Conservation (phyloP, 148 eudicot genomes). For the Suaeda aralocaspica region DNA sequence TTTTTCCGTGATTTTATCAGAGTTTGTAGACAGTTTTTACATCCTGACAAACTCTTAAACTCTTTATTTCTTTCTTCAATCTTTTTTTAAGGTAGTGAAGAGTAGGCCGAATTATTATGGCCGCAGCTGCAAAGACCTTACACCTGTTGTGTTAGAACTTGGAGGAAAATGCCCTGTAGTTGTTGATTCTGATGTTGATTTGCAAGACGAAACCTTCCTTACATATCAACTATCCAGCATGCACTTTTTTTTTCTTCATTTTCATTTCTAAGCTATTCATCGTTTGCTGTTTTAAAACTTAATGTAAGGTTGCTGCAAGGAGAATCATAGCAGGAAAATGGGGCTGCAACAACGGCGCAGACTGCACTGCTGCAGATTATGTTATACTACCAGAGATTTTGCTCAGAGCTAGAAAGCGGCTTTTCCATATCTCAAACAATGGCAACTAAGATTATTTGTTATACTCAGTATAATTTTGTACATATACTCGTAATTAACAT, state of each 20-base stretch:
- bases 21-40: not conserved
- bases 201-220: slow-evolving; percentile 29
- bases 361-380: slow-evolving; percentile 63
- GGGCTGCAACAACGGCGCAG: slow-evolving; percentile 55
- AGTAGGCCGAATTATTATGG: slow-evolving; percentile 66
- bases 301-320: slow-evolving; percentile 44
- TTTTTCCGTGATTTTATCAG: not conserved
- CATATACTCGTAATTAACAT: too few relatives aligned
- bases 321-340: slow-evolving; percentile 74
- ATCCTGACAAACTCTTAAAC: not conserved
- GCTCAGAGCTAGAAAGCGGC: slow-evolving; percentile 48
- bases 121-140: slow-evolving; percentile 68
- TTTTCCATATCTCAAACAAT: not conserved
- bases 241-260: too few relatives aligned
- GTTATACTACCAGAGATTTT: slow-evolving; percentile 52
- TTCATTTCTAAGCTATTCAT: not conserved
- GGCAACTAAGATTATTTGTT: not conserved
- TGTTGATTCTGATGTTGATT: slow-evolving; percentile 50
- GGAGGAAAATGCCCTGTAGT: slow-evolving; percentile 72
- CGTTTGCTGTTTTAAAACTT: not conserved
- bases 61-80: not conserved
- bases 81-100: slow-evolving; percentile 53
- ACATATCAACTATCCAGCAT: too few relatives aligned
- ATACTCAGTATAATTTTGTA: not conserved
- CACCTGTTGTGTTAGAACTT: slow-evolving; percentile 65